Conservation (phyloP, 345 rosid species). For the Populus simonii region DNA sequence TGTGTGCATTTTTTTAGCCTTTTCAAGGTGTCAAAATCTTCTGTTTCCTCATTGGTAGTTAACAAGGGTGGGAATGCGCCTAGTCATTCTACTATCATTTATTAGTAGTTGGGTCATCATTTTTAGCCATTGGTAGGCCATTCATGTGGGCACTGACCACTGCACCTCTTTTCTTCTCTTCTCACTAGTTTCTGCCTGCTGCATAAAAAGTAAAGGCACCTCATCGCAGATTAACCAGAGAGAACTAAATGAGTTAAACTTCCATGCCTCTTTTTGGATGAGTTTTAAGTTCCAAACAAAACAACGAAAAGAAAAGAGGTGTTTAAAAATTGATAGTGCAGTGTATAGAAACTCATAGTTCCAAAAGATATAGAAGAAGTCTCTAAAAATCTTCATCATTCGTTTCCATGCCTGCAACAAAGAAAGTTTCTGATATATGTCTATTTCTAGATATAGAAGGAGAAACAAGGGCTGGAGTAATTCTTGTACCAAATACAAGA, state of each 20-base stretch:
- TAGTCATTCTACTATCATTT: neutral
- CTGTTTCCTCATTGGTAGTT: neutral
- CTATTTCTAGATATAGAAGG: neutral
- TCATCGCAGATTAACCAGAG: neutral
- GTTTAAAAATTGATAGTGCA: neutral
- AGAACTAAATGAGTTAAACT: neutral
- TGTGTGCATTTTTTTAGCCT: neutral
- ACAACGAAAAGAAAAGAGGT: neutral
- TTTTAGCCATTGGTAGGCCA: constrained; percentile 33
- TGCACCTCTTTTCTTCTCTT: neutral
- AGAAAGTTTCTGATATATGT: neutral
- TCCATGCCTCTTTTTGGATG: neutral
- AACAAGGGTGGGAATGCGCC: neutral
- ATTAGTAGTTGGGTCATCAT: constrained; percentile 46
- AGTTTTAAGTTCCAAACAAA: neutral
- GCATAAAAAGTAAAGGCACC: neutral
- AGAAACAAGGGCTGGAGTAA: neutral
- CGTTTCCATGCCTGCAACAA: constrained; percentile 35
- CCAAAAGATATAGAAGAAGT: neutral
- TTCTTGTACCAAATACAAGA: neutral
- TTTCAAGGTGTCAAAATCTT: neutral
- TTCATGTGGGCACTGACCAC: neutral
- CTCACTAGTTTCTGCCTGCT: neutral
- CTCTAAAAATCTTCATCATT: neutral
- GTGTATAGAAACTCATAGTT: neutral